Percentiles rank a stretch among this genome's conserved stretches.
Conservation (phyloP, 768 basidiomycete genomes). For the Tylopilus cervinicoccineus region DNA sequence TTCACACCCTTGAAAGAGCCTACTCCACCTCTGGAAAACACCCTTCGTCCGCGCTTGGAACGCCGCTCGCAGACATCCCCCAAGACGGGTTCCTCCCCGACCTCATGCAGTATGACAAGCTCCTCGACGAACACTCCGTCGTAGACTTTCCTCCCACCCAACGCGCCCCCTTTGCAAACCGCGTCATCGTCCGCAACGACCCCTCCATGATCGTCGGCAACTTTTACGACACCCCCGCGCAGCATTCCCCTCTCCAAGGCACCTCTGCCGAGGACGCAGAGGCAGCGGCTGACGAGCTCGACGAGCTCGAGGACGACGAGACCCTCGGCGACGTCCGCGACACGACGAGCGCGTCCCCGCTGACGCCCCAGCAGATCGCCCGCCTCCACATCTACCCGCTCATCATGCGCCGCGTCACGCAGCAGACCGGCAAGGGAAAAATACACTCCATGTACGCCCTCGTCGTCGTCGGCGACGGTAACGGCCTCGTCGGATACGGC, state of each 20-base stretch:
- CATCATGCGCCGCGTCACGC: slow-evolving; percentile 57
- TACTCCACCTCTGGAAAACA: slow-evolving; percentile 16
- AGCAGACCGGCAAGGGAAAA: slow-evolving; percentile 95
- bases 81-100: slow-evolving; percentile 44
- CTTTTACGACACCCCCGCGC: slow-evolving; percentile 23
- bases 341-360: slow-evolving; percentile 16
- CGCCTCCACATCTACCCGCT: slow-evolving; percentile 39
- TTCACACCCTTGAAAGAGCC: slow-evolving; percentile 3
- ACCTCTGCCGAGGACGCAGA: slow-evolving; percentile 12
- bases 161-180: slow-evolving; percentile 53
- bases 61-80: slow-evolving; percentile 18
- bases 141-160: slow-evolving; percentile 49
- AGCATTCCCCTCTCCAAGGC: not conserved
- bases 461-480: slow-evolving; percentile 76
- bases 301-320: slow-evolving; percentile 21
- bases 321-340: slow-evolving; percentile 11
- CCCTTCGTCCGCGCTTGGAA: slow-evolving; percentile 10
- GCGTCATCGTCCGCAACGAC: slow-evolving; percentile 67
- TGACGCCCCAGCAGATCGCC: slow-evolving; percentile 21
- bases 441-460: slow-evolving; percentile 59
- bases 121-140: slow-evolving; percentile 59
- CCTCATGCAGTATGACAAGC: slow-evolving; percentile 57
- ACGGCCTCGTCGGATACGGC: slow-evolving; percentile 80
- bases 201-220: slow-evolving; percentile 55
- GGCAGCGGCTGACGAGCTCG: slow-evolving; percentile 7